Evolutionary conservation across 2,329 filamentous ascomycete species (phyloP), one percentile per base, ranked within the genome.

Genomic region (Aspergillus viridinutans): DNA sequence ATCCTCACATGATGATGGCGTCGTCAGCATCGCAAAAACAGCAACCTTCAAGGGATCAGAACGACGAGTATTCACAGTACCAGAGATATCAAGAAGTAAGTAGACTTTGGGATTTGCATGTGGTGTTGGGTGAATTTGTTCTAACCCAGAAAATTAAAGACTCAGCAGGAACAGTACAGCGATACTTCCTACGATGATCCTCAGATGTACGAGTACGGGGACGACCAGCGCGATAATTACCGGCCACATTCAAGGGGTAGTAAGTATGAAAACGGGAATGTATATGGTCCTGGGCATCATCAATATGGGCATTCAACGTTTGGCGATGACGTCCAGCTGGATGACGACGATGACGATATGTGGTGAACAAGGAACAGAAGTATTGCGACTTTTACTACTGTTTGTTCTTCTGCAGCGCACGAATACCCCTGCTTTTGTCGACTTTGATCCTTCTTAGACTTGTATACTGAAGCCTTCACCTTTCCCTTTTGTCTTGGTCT

Each of bases 1-100:
- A 99, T 73, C 94, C 94, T 47, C 90, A 96, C 69, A 90, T 97
- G 76, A 90, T 95, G 67, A 87, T 96, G 47, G 90, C 90, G n/a
- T 84, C 89, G 38, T 92, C 89, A 52, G 79, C 81, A 17, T 86
- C 89, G 38, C 91, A 92, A 66, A 87, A 89, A 58, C 71, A 74
- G 48, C 74, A 77, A 40, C 69, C 73, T 52, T 63, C 67, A 48
- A 65, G 68, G 45, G 71, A 76, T 9, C 72, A 76, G 53, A 67
- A 71, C 29, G 76, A 77, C 32, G 76, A 79, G 59, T 76, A 75
- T 61, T 58, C 65, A 23, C 75, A 78, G 61, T 79, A 79, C 60
- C 76, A 79, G 63, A 68, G 72, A 64, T 78, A 78, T 58, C 76
- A 78, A 65, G 73, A 79, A 68, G 76, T 78, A 64, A 71, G 74